phyloP scores from a whole-genome alignment of 169 alveolate genomes.

The Besnoitia besnoiti region DNA sequence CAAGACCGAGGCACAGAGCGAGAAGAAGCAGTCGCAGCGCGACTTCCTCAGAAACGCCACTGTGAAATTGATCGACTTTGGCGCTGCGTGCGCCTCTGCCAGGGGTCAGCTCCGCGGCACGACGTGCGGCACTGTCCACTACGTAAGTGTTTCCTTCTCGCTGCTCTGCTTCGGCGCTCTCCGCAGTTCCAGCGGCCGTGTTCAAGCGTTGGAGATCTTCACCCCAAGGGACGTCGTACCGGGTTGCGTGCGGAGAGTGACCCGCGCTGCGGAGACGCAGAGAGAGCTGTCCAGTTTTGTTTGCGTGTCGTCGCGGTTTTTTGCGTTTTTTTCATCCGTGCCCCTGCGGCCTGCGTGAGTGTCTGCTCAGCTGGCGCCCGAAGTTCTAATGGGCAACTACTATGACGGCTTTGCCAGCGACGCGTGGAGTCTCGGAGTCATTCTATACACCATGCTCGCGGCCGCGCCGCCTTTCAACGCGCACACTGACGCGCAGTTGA shows the following conservation, averaged over 20 bases:
- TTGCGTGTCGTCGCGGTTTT: too few relatives aligned
- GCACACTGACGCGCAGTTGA: constrained; percentile 45
- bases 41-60: background rate
- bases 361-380: constrained; percentile 64
- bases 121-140: constrained; percentile 62
- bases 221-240: too few relatives aligned
- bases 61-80: constrained; percentile 57
- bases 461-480: constrained; percentile 65
- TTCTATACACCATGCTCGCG: constrained; percentile 48
- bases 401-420: constrained; percentile 64
- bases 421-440: constrained; percentile 64
- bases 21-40: background rate
- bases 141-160: too few relatives aligned
- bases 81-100: constrained; percentile 58
- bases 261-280: too few relatives aligned
- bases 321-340: too few relatives aligned
- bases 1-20: too few relatives aligned
- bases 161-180: too few relatives aligned
- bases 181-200: too few relatives aligned
- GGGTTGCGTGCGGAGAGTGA: too few relatives aligned
- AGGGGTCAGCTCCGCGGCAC: constrained; percentile 64
- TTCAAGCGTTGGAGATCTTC: too few relatives aligned
- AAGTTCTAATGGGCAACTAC: constrained; percentile 60
- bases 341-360: too few relatives aligned
- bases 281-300: too few relatives aligned